These are phyloP conservation scores for Oryza officinalis DNA, from an alignment of 176 grass and related monocot species.

Conservation along the genomic window DNA sequence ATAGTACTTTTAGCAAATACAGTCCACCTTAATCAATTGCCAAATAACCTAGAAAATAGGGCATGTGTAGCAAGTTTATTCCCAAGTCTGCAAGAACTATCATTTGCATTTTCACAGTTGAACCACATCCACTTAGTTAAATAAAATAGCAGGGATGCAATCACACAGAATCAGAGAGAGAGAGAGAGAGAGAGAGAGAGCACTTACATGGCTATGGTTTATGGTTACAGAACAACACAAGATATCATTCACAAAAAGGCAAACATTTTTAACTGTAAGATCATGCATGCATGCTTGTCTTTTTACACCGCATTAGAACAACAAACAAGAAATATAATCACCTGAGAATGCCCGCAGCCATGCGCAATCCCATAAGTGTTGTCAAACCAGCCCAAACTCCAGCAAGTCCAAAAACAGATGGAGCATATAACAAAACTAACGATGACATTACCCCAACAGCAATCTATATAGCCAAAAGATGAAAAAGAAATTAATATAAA, in stretches of 20 bases:
- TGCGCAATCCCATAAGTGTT: conserved; percentile 85
- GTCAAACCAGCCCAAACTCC: conserved; percentile 96
- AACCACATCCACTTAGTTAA: not conserved
- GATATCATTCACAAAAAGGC: conserved; percentile 1
- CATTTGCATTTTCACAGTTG: not conserved
- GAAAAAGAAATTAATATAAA: conserved; percentile 24
- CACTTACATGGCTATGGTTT: not conserved
- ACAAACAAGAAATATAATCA: conserved; percentile 34
- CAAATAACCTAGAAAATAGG: not conserved
- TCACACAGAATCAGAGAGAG: not conserved
- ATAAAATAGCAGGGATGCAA: not conserved
- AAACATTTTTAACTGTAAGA: not conserved
- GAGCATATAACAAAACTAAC: conserved; percentile 78
- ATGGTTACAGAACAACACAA: not conserved
- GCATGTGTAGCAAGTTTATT: not conserved
- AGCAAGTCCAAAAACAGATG: conserved; percentile 70
- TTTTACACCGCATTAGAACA: conserved; percentile 1
- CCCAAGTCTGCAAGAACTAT: not conserved
- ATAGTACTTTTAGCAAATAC: not conserved
- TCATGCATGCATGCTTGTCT: conserved; percentile 13
- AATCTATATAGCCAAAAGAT: conserved; percentile 60
- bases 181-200: not conserved
- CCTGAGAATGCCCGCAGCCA: conserved; percentile 74
- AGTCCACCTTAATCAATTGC: not conserved
- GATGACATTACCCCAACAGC: conserved; percentile 70